Base-by-base conservation (phyloP, 768 basidiomycete genomes). In the Suillus clintonianus region DNA sequence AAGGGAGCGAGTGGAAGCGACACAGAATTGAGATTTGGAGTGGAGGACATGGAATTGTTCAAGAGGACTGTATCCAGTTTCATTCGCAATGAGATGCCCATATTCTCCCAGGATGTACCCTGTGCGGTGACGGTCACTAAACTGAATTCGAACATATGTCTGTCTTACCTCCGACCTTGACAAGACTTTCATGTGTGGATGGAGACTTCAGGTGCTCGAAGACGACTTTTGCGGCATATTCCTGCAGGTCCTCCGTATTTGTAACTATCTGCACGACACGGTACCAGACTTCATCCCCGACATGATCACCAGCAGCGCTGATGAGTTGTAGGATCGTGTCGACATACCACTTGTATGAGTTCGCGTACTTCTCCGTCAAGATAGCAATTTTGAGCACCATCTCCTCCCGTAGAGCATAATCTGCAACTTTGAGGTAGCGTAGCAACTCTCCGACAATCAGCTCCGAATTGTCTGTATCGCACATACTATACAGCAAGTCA, bases 261-360 rank as follows among this genome's bases (percentile, higher is more conserved):
- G 94, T 98, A 55, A 97, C 94, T 64, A 99, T 98, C 74, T 98
- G 97, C 32, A 99, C 91, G 57, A 99, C 95, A 59, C 97, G 92
- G 77, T 97, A 99, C 97, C 97, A 99, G 39, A 99, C 97, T 80
- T 99, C 97, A 67, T 99, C 97, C 53, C 97, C 97, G 59, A 99
- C 97, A 73, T 99, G 95, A 72, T 99, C 97, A 60, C 97, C 97
- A 13, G 97, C 97, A 45, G 95, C 90, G 72, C 92, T 94, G 74
- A 99, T 97, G 62, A 99, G 86, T 72, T 95, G 91, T 69, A 99
- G 79, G 72, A 99, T 94, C 68, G 95, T 99, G 77, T 99, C 97
- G 62, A 99, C 94, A 81, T 99, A 99, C 96, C 96, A 97, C 78
- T 96, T 95, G 78, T 97, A 97, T 61, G 94, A 97, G 62, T 87